Evolutionary conservation across 495 filamentous ascomycete species (phyloP).

Genomic region (Antarctomyces pellizariae): DNA sequence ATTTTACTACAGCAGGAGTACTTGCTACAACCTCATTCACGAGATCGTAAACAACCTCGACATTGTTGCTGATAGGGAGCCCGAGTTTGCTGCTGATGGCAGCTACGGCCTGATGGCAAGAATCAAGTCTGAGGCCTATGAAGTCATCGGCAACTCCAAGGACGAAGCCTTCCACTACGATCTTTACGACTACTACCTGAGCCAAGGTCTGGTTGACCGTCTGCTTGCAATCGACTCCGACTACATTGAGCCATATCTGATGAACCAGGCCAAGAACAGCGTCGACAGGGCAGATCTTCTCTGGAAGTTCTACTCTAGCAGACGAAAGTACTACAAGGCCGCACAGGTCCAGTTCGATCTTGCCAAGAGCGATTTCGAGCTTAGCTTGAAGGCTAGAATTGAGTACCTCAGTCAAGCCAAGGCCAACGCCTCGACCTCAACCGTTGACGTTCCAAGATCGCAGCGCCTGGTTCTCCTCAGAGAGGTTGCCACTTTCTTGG

Average conservation of each 20-base stretch:
- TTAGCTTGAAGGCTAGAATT: constrained; percentile 58
- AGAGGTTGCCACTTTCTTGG: constrained; percentile 64
- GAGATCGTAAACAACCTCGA: constrained; percentile 57
- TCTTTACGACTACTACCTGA: constrained; percentile 91
- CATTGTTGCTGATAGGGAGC: constrained; percentile 32
- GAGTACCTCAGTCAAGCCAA: constrained; percentile 74
- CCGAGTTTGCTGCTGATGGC: constrained; percentile 55
- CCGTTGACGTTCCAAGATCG: constrained; percentile 45
- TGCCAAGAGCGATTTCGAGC: constrained; percentile 52
- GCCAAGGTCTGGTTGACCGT: constrained; percentile 57
- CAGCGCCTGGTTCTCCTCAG: constrained; percentile 55
- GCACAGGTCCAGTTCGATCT: constrained; percentile 68
- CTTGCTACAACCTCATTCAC: constrained; percentile 68
- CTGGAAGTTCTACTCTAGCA: constrained; percentile 68
- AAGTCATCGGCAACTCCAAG: constrained; percentile 55
- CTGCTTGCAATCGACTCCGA: constrained; percentile 63
- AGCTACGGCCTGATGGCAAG: constrained; percentile 48
- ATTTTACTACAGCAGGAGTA: constrained; percentile 43
- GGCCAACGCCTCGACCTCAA: constrained; percentile 60
- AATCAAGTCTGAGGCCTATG: constrained; percentile 67
- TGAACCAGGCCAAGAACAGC: constrained; percentile 40
- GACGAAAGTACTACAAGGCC: constrained; percentile 57
- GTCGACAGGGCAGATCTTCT: constrained; percentile 70
- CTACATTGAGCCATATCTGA: constrained; percentile 69
- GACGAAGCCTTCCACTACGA: constrained; percentile 89